Evolutionary conservation across 2,329 filamentous ascomycete genomes (phyloP), one percentile per base, ranked within the genome.

Genomic region (Colletotrichum sp.): DNA sequence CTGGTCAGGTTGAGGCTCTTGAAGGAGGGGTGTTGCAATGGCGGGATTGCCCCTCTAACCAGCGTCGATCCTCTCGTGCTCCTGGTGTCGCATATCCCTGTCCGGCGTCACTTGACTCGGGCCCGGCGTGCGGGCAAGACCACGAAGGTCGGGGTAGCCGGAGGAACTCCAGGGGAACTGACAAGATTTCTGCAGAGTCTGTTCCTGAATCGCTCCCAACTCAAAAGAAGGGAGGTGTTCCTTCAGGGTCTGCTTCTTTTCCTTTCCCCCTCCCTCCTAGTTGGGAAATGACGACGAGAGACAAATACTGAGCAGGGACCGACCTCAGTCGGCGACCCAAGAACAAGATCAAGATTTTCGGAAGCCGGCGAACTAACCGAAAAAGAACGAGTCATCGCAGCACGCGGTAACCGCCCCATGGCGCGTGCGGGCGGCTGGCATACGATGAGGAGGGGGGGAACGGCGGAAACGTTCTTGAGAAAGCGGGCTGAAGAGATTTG

Each of bases 1-100:
- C 65, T 34, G 57, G 71, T 36, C 21, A 34, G 13, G 30, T 34
- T 61, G 70, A 65, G 64, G 71, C 48, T 74, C 74, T 71, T 13
- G 24, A 16, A 48, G 34, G 26, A 18, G 43, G 26, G 30, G 30
- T 59, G 30, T 21, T 21, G 21, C 59, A 26, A 69, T 39, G 63
- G 59, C 28, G 48, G 48, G 57, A 65, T 63, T 43, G 24, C 15
- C 36, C 59, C 48, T 61, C 70, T 24, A 73, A 57, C 43, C 64
- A 73, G 63, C 21, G 70, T 68, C 70, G 70, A 73, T 73, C 64
- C 43, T 75, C 61, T 21, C 30, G 30, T 30, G 32, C 13, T 63
- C 39, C 32, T 55, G 70, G 70, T 65, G 73, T 75, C 73, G 57
- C 73, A 73, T 59, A 75, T 75, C 73, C 73, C 73, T 69, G 64